phyloP scores from a whole-genome alignment of 495 filamentous ascomycete genomes.

The Evansstolkia leycettana region DNA sequence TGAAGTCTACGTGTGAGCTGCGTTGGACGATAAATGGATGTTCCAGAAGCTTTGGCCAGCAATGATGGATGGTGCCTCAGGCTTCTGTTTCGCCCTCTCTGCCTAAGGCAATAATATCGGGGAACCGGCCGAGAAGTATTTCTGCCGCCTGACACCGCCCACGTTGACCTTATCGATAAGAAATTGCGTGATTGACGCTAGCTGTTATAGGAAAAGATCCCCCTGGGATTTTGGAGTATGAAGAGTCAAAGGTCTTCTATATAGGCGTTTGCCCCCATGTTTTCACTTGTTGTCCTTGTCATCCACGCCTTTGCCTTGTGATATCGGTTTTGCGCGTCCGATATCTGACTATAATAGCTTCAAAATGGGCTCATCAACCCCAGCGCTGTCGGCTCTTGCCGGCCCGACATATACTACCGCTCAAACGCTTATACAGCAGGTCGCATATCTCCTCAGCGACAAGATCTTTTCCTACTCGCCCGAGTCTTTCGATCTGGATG shows the following conservation, averaged over 20 bases:
- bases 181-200: slow-evolving; percentile 31
- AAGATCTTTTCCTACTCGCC: slow-evolving; percentile 96
- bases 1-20: too few relatives aligned
- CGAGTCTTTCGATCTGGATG: slow-evolving; percentile 79
- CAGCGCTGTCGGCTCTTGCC: slow-evolving; percentile 48
- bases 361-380: slow-evolving; percentile 25
- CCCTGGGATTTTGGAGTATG: slow-evolving; percentile 20
- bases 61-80: slow-evolving; percentile 13
- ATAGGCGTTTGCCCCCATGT: slow-evolving; percentile 2
- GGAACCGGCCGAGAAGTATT: too few relatives aligned
- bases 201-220: slow-evolving; percentile 17
- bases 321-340: slow-evolving; percentile 13
- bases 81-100: too few relatives aligned
- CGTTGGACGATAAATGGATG: too few relatives aligned
- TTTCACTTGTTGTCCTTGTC: slow-evolving; percentile 2
- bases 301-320: slow-evolving; percentile 14
- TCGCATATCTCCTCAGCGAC: slow-evolving; percentile 84
- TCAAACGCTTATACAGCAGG: slow-evolving; percentile 88
- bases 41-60: too few relatives aligned
- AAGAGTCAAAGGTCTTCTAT: background rate
- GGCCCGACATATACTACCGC: slow-evolving; percentile 87
- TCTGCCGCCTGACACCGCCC: slow-evolving; percentile 12
- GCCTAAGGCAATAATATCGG: slow-evolving; percentile 3
- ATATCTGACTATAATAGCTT: slow-evolving; percentile 15
- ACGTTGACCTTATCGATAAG: slow-evolving; percentile 23